Percentiles rank a stretch among this genome's conserved stretches.
phyloP scores from a whole-genome alignment of 352 stramenopile genomes.

The Globisporangium splendens region DNA sequence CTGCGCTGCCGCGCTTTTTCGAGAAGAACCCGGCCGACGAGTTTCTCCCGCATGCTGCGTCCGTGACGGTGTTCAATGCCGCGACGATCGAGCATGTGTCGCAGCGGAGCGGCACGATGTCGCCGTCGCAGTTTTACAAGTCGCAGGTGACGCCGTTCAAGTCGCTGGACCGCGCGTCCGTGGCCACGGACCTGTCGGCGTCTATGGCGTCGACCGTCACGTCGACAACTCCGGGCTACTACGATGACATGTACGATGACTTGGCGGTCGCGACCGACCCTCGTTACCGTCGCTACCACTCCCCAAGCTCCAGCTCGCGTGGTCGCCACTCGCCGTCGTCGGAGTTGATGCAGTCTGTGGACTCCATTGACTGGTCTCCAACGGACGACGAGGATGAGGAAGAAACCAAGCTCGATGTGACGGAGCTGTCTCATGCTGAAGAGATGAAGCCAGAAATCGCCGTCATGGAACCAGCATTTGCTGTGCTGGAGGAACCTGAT shows the following conservation, averaged over 20 bases:
- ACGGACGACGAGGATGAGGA: constrained; percentile 33
- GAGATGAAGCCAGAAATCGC: constrained; percentile 7
- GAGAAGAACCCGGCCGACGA: constrained; percentile 8
- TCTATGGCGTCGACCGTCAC: constrained; percentile 70
- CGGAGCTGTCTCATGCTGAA: neutral
- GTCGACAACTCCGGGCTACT: constrained; percentile 37
- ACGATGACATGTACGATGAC: constrained; percentile 64
- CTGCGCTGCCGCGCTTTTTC: constrained; percentile 3
- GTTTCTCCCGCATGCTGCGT: constrained; percentile 1
- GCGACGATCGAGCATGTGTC: constrained; percentile 8
- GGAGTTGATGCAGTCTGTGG: constrained; percentile 33
- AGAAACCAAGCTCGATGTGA: neutral
- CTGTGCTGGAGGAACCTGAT: neutral
- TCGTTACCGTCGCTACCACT: constrained; percentile 29
- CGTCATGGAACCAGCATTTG: neutral
- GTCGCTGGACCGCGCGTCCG: constrained; percentile 22
- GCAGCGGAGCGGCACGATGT: constrained; percentile 9
- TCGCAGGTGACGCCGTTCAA: constrained; percentile 26
- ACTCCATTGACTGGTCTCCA: constrained; percentile 43
- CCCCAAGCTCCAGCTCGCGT: constrained; percentile 15
- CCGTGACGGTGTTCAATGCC: constrained; percentile 12
- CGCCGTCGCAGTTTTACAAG: constrained; percentile 10
- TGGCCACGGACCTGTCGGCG: constrained; percentile 42
- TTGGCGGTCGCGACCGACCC: constrained; percentile 24
- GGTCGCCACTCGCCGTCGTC: constrained; percentile 10